Evolutionary conservation across 2,329 filamentous ascomycete species (phyloP), one percentile per base, ranked within the genome.

Genomic region (Lasiodiplodia citricola): DNA sequence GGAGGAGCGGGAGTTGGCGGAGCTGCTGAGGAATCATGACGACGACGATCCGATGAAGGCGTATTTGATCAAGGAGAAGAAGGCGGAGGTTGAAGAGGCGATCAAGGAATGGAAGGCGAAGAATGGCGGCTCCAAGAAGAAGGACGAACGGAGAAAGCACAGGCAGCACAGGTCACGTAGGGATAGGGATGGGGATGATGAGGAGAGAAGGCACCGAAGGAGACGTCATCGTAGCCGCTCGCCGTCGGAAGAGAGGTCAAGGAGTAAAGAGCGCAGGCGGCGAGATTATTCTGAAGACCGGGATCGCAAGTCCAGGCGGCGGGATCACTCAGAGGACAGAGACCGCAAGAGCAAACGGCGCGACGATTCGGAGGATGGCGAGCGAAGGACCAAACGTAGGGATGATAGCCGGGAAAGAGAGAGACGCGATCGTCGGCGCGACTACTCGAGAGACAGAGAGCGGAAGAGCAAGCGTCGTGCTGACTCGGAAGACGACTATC

Each of bases 11-110:
- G 94, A 98, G 77, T 81, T 98, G 62, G 88, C 88, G 63, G 86
- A 89, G 55, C 79, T 98, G 68, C 88, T 96, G 65, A 83, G 87
- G 66, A 90, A 95, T 18, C 91, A 96, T 72, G 96, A 98, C 72
- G 94, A 97, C 28, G 95, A 98, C 70, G 96, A 99, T 78, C 96
- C 96, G 0, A 99, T 99, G 96, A 97, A 97, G 81, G 89, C 88
- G 47, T 97, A 92, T 74, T 78, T 98, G 71, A 89, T 97, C 64
- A 88, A 95, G 71, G 92, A 97, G 81, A 97, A 98, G 86, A 94
- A 92, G 80, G 93, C 93, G 77, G 93, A 97, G 78, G 87, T 97
- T 14, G 89, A 91, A 67, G 87, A 87, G 69, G 94, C 93, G 3
- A 80, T 92, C 73, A 84, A 85, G 71, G 86, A 81, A 73, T 77